Evolutionary conservation across 2,329 filamentous ascomycete species (phyloP), one percentile per base, ranked within the genome.

Genomic region (Neofusicoccum sp.): DNA sequence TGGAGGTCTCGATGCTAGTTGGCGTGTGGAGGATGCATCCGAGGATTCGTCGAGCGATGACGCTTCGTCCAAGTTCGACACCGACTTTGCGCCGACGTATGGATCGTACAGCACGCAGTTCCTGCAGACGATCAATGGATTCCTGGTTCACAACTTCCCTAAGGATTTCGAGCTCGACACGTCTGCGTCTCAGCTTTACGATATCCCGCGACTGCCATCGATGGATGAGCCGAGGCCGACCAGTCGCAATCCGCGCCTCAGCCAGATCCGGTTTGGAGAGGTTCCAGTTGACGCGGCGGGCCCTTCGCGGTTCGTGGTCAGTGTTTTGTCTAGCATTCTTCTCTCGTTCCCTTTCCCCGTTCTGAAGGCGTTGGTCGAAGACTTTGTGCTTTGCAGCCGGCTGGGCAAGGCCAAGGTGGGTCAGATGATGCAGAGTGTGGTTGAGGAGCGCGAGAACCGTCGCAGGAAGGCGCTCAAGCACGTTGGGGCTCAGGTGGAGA

Each of bases 191-290:
- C 78, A 80, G 56, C 70, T 79, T 61, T 69, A 75, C 20, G 79
- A 82, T 28, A 75, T 78, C 49, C 80, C 81, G 9, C 73, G 79
- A 28, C 73, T 84, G 3, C 80, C 80, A 2, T 65, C 65, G 24
- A 51, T 76, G 16, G 61, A 68, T n/a, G 69, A 76, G 20, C 67
- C 71, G 61, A 71, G 72, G 26, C 66, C 73, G 5, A 68, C 73
- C 9, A 69, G 70, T 3, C 76, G 78, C 56, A 78, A 84, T 54
- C 80, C 81, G 40, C 82, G 86, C 28, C 76, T 89, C 9, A 83
- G 82, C 63, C 82, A 80, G 63, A 90, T 91, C 57, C 84, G 86
- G 63, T 91, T 91, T 67, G 89, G 89, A n/a, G 87, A 90, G 65
- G 76, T 88, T 20, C 77, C 84, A 2, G 66, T 70, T 2, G 76